These are phyloP conservation scores for Mycena filopes DNA, from an alignment of 768 basidiomycete species.

Conservation along the genomic window DNA sequence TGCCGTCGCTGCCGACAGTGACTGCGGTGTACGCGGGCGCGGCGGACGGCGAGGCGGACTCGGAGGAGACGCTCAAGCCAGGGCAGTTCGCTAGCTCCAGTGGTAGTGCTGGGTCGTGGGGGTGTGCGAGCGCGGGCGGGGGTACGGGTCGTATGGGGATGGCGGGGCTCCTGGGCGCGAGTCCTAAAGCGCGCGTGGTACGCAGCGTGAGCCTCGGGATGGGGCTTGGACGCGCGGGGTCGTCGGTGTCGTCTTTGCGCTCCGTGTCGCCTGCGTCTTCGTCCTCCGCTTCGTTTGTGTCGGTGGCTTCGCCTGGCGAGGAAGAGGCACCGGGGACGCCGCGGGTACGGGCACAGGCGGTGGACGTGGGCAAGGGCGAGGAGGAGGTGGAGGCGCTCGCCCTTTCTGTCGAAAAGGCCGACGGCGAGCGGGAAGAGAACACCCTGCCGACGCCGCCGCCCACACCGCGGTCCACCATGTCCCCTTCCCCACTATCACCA, in stretches of 20 bases:
- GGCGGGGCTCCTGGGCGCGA: neutral
- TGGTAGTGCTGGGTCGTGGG: neutral
- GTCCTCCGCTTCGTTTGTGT: neutral
- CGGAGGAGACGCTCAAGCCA: conserved; percentile 23
- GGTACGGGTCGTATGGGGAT: neutral
- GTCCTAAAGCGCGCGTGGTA: conserved; percentile 17
- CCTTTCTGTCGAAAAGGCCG: neutral
- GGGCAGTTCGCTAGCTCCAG: neutral
- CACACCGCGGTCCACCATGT: neutral
- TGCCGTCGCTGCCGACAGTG: neutral
- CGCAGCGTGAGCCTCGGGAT: conserved; percentile 26
- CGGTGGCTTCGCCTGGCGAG: too few relatives aligned
- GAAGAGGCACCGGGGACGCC: neutral
- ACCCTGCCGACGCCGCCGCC: conserved; percentile 23
- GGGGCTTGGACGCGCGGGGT: neutral
- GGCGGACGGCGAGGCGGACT: conserved; percentile 7
- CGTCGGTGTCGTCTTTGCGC: conserved; percentile 1
- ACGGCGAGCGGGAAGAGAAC: neutral
- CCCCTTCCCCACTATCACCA: neutral
- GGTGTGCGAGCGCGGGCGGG: neutral
- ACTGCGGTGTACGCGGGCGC: neutral
- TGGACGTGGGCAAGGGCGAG: neutral
- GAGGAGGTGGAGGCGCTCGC: neutral
- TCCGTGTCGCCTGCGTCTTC: conserved; percentile 2
- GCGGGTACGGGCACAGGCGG: conserved; percentile 16